These are phyloP conservation scores for Phytophthora fragariaefolia DNA, from an alignment of 352 stramenopile species.

Conservation along the genomic window DNA sequence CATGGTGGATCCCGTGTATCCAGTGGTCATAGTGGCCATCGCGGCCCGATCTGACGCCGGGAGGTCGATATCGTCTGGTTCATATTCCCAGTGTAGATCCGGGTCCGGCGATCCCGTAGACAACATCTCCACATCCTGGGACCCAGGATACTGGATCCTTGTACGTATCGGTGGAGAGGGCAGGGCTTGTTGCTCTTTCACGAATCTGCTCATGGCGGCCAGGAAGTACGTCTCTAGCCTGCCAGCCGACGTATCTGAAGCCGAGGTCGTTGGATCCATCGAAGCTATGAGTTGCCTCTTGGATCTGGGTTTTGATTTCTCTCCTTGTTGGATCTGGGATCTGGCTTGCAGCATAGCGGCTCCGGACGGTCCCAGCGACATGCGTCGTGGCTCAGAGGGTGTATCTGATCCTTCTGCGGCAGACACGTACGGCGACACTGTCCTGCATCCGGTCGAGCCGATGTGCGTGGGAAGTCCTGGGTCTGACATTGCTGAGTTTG, in stretches of 20 bases:
- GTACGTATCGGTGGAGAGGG: no score
- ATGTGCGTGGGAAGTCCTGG: background rate
- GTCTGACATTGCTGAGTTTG: background rate
- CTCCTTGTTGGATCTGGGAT: no score
- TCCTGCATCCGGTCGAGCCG: background rate
- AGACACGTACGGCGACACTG: background rate
- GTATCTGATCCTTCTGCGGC: background rate
- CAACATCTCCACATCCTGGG: background rate
- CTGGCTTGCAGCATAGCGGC: no score
- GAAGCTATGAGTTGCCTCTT: background rate
- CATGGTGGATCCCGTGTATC: background rate
- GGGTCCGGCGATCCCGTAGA: background rate
- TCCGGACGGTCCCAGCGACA: background rate
- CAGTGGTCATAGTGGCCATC: background rate
- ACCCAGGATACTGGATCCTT: background rate
- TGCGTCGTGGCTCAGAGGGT: no score
- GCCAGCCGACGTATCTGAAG: background rate
- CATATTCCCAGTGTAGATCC: background rate
- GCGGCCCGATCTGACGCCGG: background rate
- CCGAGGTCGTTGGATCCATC: background rate
- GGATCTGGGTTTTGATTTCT: no score
- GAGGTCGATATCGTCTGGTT: conserved; percentile 1
- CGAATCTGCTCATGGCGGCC: background rate
- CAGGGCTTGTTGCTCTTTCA: background rate
- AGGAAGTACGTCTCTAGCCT: background rate